Evolutionary conservation across 2,329 filamentous ascomycete genomes (phyloP).

Genomic region (Achaetomium macrosporum): DNA sequence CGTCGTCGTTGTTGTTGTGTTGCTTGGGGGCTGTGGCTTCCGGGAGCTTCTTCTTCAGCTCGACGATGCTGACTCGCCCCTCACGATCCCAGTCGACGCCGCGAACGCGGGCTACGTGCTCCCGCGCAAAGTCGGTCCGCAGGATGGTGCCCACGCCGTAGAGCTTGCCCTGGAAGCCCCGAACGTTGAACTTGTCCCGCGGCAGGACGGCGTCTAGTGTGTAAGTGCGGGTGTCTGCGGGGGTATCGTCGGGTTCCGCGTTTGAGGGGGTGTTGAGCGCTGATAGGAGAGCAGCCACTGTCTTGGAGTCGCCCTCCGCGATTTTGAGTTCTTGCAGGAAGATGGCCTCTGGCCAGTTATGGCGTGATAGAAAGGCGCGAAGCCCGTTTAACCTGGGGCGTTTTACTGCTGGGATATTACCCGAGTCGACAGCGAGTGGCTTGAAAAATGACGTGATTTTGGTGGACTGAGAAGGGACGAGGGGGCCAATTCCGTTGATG

Average conservation of each 20-base stretch:
- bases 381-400: conserved; percentile 2
- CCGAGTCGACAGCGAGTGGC: neutral
- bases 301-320: conserved; percentile 10
- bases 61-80: conserved; percentile 44
- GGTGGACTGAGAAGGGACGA: conserved; percentile 16
- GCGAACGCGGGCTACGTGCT: conserved; percentile 29
- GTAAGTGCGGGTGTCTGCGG: conserved; percentile 13
- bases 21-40: neutral
- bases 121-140: conserved; percentile 36
- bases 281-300: conserved; percentile 13
- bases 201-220: conserved; percentile 41
- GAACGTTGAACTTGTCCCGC: conserved; percentile 43
- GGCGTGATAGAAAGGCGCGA: conserved; percentile 23
- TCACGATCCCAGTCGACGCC: conserved; percentile 46
- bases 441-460: conserved; percentile 26
- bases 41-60: conserved; percentile 20
- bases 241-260: neutral
- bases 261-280: conserved; percentile 21
- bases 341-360: conserved; percentile 25
- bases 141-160: conserved; percentile 48
- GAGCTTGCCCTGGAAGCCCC: conserved; percentile 43
- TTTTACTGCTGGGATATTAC: neutral
- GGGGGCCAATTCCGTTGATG: conserved; percentile 25
- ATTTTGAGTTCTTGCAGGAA: conserved; percentile 28
- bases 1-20: neutral